phyloP scores from a whole-genome alignment of 441 rosid species.

The Dalechampia spathulata region DNA sequence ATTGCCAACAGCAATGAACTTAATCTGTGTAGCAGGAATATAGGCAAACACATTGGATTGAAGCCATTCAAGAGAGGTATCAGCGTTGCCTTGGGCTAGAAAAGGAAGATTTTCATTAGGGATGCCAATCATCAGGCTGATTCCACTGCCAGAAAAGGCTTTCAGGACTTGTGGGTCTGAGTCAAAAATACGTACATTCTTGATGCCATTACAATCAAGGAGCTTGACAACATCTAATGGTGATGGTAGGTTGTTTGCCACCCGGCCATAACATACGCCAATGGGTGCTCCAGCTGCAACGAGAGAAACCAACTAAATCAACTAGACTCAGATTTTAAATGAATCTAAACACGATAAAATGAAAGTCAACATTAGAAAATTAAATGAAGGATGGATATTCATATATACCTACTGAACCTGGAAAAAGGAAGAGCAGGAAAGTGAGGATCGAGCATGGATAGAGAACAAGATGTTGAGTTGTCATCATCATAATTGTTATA shows the following conservation, averaged over 20 bases:
- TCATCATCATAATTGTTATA: too few relatives aligned
- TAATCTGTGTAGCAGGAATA: conserved; percentile 27
- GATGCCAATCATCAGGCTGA: conserved; percentile 28
- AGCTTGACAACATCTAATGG: conserved; percentile 14
- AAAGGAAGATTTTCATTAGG: conserved; percentile 36
- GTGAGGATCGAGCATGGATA: neutral
- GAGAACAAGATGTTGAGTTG: neutral
- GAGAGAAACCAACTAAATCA: too few relatives aligned
- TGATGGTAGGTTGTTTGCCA: conserved; percentile 33
- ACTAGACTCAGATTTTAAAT: too few relatives aligned
- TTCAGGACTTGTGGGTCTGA: conserved; percentile 21
- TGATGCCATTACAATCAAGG: conserved; percentile 27
- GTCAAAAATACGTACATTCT: conserved; percentile 30
- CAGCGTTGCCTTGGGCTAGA: conserved; percentile 19
- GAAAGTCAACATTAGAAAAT: too few relatives aligned
- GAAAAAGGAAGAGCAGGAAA: conserved; percentile 4
- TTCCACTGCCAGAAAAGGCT: conserved; percentile 31
- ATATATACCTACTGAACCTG: neutral
- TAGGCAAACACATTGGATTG: conserved; percentile 27
- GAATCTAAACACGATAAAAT: too few relatives aligned
- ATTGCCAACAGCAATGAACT: conserved; percentile 38
- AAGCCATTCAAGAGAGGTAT: conserved; percentile 30
- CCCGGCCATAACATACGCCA: conserved; percentile 32
- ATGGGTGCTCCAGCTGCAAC: conserved; percentile 16
- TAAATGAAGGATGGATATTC: neutral